Evolutionary conservation across 768 basidiomycete genomes (phyloP).

Genomic region (Suillus bovinus): DNA sequence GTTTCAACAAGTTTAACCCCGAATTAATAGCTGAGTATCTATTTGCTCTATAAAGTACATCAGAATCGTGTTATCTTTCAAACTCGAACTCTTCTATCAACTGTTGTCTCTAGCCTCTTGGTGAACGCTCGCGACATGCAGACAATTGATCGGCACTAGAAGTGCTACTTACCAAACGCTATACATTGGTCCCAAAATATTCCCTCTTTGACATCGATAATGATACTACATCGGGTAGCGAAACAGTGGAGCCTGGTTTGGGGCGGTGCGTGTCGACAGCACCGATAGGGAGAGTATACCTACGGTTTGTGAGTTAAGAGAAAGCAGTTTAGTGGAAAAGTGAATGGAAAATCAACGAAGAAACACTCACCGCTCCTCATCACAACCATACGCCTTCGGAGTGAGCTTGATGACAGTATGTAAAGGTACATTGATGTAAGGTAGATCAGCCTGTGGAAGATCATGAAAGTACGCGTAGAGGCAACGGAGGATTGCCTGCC

Average conservation of each 20-base stretch:
- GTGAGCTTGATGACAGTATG: conserved; percentile 99
- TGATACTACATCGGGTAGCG: conserved; percentile 21
- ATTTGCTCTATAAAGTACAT: not conserved
- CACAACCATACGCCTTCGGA: conserved; percentile 97
- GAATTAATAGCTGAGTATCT: not conserved
- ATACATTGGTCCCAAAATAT: conserved; percentile 26
- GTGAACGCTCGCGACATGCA: not conserved
- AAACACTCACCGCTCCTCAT: conserved; percentile 77
- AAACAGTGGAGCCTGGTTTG: conserved; percentile 34
- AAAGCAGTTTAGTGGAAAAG: not conserved
- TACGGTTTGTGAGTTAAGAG: conserved; percentile 28
- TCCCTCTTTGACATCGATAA: conserved; percentile 31
- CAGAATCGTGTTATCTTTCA: not conserved
- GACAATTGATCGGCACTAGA: not conserved
- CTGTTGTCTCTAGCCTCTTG: not conserved
- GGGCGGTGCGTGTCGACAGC: conserved; percentile 95
- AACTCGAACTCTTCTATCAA: not conserved
- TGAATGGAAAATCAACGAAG: not conserved
- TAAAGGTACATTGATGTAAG: conserved; percentile 95
- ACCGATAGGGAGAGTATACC: conserved; percentile 85
- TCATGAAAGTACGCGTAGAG: conserved; percentile 98
- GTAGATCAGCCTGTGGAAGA: conserved; percentile 87
- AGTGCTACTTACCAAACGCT: not conserved
- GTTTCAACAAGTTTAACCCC: too few relatives aligned
- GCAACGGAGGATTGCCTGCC: conserved; percentile 39